phyloP scores from a whole-genome alignment of 768 basidiomycete genomes.

The Cystobasidium tubakii region DNA sequence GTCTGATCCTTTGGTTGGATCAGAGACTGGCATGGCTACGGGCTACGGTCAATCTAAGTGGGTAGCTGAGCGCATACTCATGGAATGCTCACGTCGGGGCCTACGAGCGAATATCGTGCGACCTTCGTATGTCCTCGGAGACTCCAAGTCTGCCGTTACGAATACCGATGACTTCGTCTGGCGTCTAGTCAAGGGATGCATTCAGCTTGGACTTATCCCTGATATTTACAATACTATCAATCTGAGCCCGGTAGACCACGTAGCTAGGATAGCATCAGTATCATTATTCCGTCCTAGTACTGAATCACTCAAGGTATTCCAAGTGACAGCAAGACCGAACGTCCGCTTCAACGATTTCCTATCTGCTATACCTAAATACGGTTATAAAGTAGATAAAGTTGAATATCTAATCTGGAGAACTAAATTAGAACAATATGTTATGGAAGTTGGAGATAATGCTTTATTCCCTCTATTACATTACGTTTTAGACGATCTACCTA shows the following conservation, averaged over 20 bases:
- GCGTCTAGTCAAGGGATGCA: conserved; percentile 95
- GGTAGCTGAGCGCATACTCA: conserved; percentile 91
- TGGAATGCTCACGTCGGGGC: conserved; percentile 83
- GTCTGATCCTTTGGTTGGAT: conserved; percentile 79
- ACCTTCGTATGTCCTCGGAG: conserved; percentile 93
- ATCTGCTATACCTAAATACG: conserved; percentile 66
- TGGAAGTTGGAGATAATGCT: conserved; percentile 90
- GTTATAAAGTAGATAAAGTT: conserved; percentile 68
- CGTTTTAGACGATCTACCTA: conserved; percentile 92
- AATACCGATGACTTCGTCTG: conserved; percentile 99
- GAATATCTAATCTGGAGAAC: conserved; percentile 90
- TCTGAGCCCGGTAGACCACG: conserved; percentile 96
- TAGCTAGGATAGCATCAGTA: conserved; percentile 71
- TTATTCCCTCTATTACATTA: conserved; percentile 95
- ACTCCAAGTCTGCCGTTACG: conserved; percentile 81
- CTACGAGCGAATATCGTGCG: conserved; percentile 78
- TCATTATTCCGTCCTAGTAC: conserved; percentile 60
- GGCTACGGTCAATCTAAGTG: conserved; percentile 98
- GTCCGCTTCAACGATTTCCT: conserved; percentile 86
- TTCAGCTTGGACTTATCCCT: conserved; percentile 91
- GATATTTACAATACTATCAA: conserved; percentile 98
- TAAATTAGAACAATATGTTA: conserved; percentile 87
- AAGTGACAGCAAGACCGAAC: conserved; percentile 76
- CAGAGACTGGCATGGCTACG: conserved; percentile 65
- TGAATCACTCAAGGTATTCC: conserved; percentile 59